phyloP scores from a whole-genome alignment of 306 rosid genomes.

The Pachyrhizus erosus region DNA sequence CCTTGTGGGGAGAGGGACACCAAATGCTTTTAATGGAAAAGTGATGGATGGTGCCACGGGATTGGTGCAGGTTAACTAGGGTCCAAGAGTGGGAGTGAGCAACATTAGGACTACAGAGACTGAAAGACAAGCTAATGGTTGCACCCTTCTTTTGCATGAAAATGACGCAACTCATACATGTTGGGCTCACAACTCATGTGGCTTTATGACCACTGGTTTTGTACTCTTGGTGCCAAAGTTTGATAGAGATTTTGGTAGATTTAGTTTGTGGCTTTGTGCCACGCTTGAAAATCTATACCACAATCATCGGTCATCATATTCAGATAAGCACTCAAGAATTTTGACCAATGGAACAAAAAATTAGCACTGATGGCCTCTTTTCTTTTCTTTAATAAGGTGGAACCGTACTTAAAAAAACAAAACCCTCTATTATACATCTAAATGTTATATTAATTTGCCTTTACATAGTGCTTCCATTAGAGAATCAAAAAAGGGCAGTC shows the following conservation, averaged over 20 bases:
- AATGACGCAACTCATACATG: slow-evolving; percentile 39
- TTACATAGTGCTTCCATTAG: slow-evolving; percentile 6
- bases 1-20: slow-evolving; percentile 3
- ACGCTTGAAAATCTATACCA: slow-evolving; percentile 20
- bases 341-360: slow-evolving; percentile 27
- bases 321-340: slow-evolving; percentile 26
- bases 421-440: neutral
- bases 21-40: slow-evolving; percentile 47
- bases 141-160: slow-evolving; percentile 46
- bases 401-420: slow-evolving; percentile 17
- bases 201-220: slow-evolving; percentile 38
- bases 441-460: neutral
- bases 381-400: neutral
- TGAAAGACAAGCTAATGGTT: slow-evolving; percentile 8
- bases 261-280: neutral
- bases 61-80: slow-evolving; percentile 28
- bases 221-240: slow-evolving; percentile 4
- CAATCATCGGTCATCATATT: slow-evolving; percentile 27
- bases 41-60: slow-evolving; percentile 39
- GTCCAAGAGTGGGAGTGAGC: slow-evolving; percentile 13
- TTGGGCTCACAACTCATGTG: slow-evolving; percentile 34
- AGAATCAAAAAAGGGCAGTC: slow-evolving; percentile 24
- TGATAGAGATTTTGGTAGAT: neutral
- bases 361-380: neutral
- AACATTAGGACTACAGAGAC: neutral